Base-by-base conservation (phyloP, 179 eudicot genomes). In the Silene coronaria region DNA sequence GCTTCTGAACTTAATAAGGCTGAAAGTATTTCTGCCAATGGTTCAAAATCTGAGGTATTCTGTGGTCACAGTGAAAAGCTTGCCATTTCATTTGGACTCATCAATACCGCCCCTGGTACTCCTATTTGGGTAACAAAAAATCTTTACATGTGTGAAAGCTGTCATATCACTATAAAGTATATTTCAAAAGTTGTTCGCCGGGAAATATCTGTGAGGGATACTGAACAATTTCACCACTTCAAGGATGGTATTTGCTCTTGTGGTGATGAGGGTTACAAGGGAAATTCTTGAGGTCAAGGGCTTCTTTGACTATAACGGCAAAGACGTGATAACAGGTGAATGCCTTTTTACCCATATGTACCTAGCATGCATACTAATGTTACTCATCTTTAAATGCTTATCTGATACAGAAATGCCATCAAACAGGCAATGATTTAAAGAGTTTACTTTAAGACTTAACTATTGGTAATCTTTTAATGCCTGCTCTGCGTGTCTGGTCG, bases 41-140 rank as follows among this genome's bases (percentile, higher is more conserved):
- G 74, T 80, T 90, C 92, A 22, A 91, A 87, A 84, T 90, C 88
- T 58, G 90, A 88, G 75, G 86, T 91, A 48, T 83, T 91, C 61
- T 91, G 95, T 70, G 97, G 95, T 61, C 97, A 91, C 72, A 91
- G 97, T 66, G 97, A 91, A 78, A 90, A 84, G 78, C 75, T 87
- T 79, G 97, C 95, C 21, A 72, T 91, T 72, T 88, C 86, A 34
- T 91, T 83, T 82, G 95, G 88, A 74, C 87, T 91, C 28, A 85
- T 90, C 60, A 91, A 84, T 78, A 78, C 92, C 45, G 84, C 83
- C 27, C 97, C 95, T 48, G 95, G 97, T 71, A 85, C 76, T 79
- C 91, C 95, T 75, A 79, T 91, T 64, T 85, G 87, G 85, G 88
- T 91, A 13, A 91, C 95, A 3, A 90, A 91, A 81, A 91, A 91